These are phyloP conservation scores for Chamaecrista fasciculata DNA, from an alignment of 306 rosid species.

Conservation along the genomic window DNA sequence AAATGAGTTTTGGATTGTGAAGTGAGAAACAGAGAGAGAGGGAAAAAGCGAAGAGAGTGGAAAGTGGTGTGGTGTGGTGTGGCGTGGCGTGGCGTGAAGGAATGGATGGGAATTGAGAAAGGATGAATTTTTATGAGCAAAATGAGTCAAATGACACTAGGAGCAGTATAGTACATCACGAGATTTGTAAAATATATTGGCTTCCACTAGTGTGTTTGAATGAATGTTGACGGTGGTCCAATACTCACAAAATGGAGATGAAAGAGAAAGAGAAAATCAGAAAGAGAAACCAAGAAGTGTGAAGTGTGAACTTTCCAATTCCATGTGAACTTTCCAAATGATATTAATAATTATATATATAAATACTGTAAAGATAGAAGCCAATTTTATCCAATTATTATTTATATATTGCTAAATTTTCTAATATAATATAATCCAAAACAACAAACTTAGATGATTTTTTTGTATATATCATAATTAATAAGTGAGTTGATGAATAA, in stretches of 20 bases:
- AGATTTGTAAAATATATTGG: conserved; percentile 33
- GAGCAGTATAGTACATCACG: not conserved
- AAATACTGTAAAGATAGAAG: no score
- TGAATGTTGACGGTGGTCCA: conserved; percentile 43
- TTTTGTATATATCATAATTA: no score
- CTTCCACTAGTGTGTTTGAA: conserved; percentile 38
- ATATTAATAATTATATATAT: no score
- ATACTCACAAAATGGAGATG: conserved; percentile 25
- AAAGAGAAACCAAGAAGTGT: no score
- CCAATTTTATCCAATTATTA: no score
- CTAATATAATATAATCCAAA: no score
- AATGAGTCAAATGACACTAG: conserved; percentile 51
- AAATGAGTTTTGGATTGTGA: not conserved
- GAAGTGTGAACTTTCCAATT: no score
- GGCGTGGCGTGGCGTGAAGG: not conserved
- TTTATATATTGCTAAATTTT: no score
- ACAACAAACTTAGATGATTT: no score
- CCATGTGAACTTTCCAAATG: no score
- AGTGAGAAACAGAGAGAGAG: not conserved
- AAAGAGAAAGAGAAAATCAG: not conserved
- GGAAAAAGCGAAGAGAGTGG: not conserved
- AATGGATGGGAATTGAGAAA: conserved; percentile 29
- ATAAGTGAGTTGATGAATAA: no score
- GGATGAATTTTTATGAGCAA: conserved; percentile 27
- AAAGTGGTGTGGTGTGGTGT: conserved; percentile 1